phyloP scores from a whole-genome alignment of 306 rosid genomes.

The Rosa rugosa region DNA sequence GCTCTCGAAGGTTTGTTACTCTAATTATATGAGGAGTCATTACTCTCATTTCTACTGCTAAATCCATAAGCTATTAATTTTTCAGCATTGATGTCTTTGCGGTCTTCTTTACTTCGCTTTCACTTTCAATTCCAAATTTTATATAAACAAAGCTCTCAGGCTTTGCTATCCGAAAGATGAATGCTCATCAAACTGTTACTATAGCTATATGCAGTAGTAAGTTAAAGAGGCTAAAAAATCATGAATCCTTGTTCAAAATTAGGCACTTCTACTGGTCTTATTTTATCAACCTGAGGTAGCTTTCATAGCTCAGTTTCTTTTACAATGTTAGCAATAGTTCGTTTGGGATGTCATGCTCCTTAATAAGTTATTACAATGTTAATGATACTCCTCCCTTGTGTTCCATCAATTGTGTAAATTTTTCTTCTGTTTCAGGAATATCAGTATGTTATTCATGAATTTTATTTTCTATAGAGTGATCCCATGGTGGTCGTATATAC shows the following conservation, averaged over 20 bases:
- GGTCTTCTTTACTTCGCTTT: no score
- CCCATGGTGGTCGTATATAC: slow-evolving; percentile 78
- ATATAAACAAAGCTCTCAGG: no score
- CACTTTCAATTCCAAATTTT: no score
- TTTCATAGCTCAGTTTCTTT: not conserved
- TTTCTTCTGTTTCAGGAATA: slow-evolving; percentile 21
- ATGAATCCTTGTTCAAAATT: not conserved
- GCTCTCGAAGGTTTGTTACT: slow-evolving; percentile 78
- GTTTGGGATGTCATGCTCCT: not conserved
- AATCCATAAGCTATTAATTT: not conserved
- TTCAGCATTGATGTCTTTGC: no score
- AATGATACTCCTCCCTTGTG: not conserved
- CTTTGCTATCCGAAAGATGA: not conserved
- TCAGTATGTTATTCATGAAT: slow-evolving; percentile 11
- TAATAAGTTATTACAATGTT: not conserved
- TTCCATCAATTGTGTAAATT: slow-evolving; percentile 22
- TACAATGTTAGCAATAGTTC: not conserved
- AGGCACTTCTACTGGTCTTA: no score
- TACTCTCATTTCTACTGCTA: not conserved
- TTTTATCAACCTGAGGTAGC: not conserved
- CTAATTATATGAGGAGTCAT: slow-evolving; percentile 1
- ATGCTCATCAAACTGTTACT: not conserved
- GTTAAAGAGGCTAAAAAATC: not conserved
- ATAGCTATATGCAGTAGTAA: not conserved
- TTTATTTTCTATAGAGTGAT: slow-evolving; percentile 70